phyloP scores from a whole-genome alignment of 768 basidiomycete species.

The Pleurotus eryngii region DNA sequence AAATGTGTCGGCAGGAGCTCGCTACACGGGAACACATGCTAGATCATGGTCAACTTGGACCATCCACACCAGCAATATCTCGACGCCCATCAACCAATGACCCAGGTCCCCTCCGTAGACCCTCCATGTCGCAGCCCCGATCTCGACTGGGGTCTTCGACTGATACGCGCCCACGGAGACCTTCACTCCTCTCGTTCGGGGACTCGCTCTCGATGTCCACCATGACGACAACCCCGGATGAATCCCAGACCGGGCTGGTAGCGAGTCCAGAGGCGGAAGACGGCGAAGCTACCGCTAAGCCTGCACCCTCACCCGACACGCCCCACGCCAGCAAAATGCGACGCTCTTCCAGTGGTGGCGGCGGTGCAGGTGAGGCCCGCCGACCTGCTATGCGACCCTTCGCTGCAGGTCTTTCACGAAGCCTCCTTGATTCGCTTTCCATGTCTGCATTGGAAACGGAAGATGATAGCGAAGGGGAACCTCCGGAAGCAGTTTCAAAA shows the following conservation, averaged over 20 bases:
- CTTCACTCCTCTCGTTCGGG: conserved; percentile 26
- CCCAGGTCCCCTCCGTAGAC: conserved; percentile 10
- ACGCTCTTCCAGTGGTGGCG: not conserved
- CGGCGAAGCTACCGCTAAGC: conserved; percentile 16
- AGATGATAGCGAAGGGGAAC: conserved; percentile 37
- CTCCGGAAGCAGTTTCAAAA: conserved; percentile 14
- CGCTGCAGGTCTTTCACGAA: conserved; percentile 13
- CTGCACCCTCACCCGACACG: not conserved
- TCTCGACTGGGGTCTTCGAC: conserved; percentile 17
- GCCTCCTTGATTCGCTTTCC: conserved; percentile 30
- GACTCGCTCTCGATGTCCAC: conserved; percentile 39
- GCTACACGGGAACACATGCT: conserved; percentile 93
- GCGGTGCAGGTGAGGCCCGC: conserved; percentile 10
- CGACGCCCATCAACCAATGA: conserved; percentile 3
- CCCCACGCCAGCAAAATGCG: not conserved
- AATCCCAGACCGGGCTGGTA: conserved; percentile 9
- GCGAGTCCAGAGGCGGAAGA: conserved; percentile 13
- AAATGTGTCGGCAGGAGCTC: conserved; percentile 87
- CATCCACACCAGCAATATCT: conserved; percentile 56
- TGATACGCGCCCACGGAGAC: conserved; percentile 26
- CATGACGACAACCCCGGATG: conserved; percentile 36
- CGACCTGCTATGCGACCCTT: conserved; percentile 16
- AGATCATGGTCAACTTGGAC: conserved; percentile 78
- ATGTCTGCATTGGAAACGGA: conserved; percentile 55
- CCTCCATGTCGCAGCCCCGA: conserved; percentile 21